phyloP scores from a whole-genome alignment of 208 protist species.

The Novymonas esmeraldas region DNA sequence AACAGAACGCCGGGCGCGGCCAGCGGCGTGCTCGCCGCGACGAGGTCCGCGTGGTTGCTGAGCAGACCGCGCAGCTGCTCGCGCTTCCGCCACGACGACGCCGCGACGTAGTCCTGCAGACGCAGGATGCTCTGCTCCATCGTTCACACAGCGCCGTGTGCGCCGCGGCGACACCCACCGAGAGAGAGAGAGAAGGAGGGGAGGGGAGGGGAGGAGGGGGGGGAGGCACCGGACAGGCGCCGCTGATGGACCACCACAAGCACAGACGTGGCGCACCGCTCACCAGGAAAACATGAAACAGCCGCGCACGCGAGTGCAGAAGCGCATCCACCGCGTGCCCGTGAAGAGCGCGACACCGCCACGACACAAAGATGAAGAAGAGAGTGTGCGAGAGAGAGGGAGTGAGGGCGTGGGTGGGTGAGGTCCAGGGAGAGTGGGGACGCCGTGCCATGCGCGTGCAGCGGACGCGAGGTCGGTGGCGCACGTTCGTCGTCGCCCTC shows the following conservation, averaged over 20 bases:
- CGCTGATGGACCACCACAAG: neutral
- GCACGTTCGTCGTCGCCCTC: too few relatives aligned
- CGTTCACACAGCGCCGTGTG: neutral
- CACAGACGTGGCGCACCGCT: too few relatives aligned
- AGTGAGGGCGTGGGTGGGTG: too few relatives aligned
- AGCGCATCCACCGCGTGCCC: too few relatives aligned
- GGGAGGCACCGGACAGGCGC: neutral
- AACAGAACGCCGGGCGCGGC: conserved; percentile 60
- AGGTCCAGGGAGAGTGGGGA: too few relatives aligned
- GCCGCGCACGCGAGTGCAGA: too few relatives aligned
- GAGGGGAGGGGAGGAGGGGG: neutral
- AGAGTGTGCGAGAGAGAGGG: too few relatives aligned
- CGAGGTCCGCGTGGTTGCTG: conserved; percentile 75
- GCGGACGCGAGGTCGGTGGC: too few relatives aligned
- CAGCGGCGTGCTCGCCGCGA: conserved; percentile 43
- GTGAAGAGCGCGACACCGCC: too few relatives aligned
- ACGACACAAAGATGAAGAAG: too few relatives aligned
- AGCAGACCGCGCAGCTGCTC: conserved; percentile 82
- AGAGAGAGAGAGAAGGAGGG: neutral
- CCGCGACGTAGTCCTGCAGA: conserved; percentile 64
- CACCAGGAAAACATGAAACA: too few relatives aligned
- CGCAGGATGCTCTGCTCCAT: conserved; percentile 77
- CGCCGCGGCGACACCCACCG: neutral
- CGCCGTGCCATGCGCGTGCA: too few relatives aligned
- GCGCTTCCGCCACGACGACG: conserved; percentile 66